Percentiles rank a stretch among this genome's conserved stretches.
Evolutionary conservation across 306 rosid species (phyloP).

Genomic region (Begonia masoniana): DNA sequence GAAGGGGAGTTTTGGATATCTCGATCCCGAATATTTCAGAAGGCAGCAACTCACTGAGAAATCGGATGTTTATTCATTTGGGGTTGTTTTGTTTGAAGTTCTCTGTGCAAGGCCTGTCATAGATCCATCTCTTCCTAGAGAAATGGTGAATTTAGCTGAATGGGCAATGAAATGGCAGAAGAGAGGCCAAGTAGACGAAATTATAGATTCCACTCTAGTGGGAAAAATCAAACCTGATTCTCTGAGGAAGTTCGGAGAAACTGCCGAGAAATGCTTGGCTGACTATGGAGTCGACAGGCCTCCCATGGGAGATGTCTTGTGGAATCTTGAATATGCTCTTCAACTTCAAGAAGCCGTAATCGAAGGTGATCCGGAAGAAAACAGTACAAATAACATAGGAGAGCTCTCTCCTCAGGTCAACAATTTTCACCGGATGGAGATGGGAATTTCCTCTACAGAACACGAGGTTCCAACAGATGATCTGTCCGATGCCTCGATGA

Average conservation of each 20-base stretch:
- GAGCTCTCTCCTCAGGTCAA: slow-evolving; percentile 73
- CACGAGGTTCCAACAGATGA: slow-evolving; percentile 40
- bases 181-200: slow-evolving; percentile 63
- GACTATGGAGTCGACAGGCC: slow-evolving; percentile 78
- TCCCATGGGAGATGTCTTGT: slow-evolving; percentile 85
- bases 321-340: slow-evolving; percentile 79
- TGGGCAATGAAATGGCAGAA: slow-evolving; percentile 93
- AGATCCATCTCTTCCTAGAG: slow-evolving; percentile 76
- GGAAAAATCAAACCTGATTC: slow-evolving; percentile 68
- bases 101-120: slow-evolving; percentile 84
- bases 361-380: slow-evolving; percentile 58
- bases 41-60: slow-evolving; percentile 81
- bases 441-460: slow-evolving; percentile 24
- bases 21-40: slow-evolving; percentile 85
- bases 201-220: slow-evolving; percentile 48
- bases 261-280: slow-evolving; percentile 83
- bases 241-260: slow-evolving; percentile 74
- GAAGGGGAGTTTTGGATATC: slow-evolving; percentile 82
- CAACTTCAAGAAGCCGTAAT: slow-evolving; percentile 68
- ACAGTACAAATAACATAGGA: slow-evolving; percentile 67
- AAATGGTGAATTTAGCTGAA: slow-evolving; percentile 84
- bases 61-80: slow-evolving; percentile 81
- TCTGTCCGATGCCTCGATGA: slow-evolving; percentile 84
- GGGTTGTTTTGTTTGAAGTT: slow-evolving; percentile 79
- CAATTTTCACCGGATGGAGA: slow-evolving; percentile 29